phyloP scores from a whole-genome alignment of 2,329 filamentous ascomycete genomes.

The Meredithiella fracta region DNA sequence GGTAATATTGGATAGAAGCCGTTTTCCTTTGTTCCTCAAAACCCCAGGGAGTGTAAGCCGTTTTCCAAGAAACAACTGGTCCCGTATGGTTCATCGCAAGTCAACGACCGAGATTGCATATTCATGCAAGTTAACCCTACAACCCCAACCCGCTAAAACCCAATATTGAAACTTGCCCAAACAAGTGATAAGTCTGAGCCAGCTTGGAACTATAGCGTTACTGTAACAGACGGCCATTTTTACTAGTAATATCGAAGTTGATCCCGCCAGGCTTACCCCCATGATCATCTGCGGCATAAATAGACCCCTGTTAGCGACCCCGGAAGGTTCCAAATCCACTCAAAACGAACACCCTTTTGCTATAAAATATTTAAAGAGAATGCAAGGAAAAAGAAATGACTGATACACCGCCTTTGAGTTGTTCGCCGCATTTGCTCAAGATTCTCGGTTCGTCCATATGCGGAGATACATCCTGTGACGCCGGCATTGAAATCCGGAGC shows the following conservation, averaged over 20 bases:
- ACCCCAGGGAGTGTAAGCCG: not conserved
- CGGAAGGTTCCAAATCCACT: not conserved
- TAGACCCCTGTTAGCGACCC: not conserved
- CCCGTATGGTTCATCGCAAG: not conserved
- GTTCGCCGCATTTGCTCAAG: not conserved
- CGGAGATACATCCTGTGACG: not conserved
- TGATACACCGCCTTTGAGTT: not conserved
- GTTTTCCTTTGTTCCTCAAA: not conserved
- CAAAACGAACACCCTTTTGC: not conserved
- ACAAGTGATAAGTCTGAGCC: not conserved
- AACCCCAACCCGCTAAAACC: not conserved
- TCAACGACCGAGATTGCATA: not conserved
- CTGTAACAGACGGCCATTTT: no score
- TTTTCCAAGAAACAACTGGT: not conserved
- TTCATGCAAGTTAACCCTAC: not conserved
- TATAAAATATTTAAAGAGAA: no score
- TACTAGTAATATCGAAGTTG: not conserved
- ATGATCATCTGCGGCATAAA: conserved; percentile 3
- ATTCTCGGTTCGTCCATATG: no score
- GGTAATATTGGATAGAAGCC: not conserved
- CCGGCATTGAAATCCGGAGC: not conserved
- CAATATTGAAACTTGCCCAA: not conserved
- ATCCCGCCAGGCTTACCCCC: not conserved
- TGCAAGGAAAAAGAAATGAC: not conserved
- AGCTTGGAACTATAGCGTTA: no score